Evolutionary conservation across 768 basidiomycete species (phyloP).

Genomic region (Agrocybe praecox): DNA sequence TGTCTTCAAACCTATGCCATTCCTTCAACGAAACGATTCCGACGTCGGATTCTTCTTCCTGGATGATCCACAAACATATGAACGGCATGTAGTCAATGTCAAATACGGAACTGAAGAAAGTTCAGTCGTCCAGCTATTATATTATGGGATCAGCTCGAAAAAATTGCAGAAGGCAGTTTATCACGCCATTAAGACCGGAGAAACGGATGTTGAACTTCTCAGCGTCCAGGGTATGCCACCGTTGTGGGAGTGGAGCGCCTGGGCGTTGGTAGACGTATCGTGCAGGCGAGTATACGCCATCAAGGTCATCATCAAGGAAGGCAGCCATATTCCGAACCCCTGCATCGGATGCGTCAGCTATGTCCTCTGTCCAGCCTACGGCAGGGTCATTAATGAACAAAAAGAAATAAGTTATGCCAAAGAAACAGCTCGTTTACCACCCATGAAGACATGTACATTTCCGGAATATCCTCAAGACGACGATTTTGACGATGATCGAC

Average conservation of each 20-base stretch:
- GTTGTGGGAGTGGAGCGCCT: slow-evolving; percentile 39
- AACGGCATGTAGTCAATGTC: slow-evolving; percentile 28
- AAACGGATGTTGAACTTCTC: slow-evolving; percentile 37
- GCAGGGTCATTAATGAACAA: slow-evolving; percentile 26
- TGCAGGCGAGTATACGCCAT: slow-evolving; percentile 43
- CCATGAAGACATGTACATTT: slow-evolving; percentile 21
- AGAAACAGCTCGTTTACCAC: slow-evolving; percentile 31
- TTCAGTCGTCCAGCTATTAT: slow-evolving; percentile 24
- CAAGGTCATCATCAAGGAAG: slow-evolving; percentile 38
- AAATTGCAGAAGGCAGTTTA: slow-evolving; percentile 34
- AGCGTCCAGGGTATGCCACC: slow-evolving; percentile 27
- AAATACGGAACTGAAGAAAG: slow-evolving; percentile 12
- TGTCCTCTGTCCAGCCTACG: slow-evolving; percentile 36
- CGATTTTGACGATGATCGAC: slow-evolving; percentile 33
- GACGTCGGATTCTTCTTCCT: slow-evolving; percentile 37
- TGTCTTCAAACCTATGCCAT: slow-evolving; percentile 30
- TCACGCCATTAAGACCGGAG: slow-evolving; percentile 36
- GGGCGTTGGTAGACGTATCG: slow-evolving; percentile 40
- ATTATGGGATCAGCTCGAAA: slow-evolving; percentile 24
- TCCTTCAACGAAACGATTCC: slow-evolving; percentile 24
- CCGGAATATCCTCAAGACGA: slow-evolving; percentile 30
- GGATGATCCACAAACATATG: slow-evolving; percentile 29
- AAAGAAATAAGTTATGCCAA: slow-evolving; percentile 35
- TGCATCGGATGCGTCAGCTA: slow-evolving; percentile 35
- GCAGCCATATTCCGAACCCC: slow-evolving; percentile 23